phyloP scores from a whole-genome alignment of 805 yeast genomes.

The Cyberlindnera mississippiensis region DNA sequence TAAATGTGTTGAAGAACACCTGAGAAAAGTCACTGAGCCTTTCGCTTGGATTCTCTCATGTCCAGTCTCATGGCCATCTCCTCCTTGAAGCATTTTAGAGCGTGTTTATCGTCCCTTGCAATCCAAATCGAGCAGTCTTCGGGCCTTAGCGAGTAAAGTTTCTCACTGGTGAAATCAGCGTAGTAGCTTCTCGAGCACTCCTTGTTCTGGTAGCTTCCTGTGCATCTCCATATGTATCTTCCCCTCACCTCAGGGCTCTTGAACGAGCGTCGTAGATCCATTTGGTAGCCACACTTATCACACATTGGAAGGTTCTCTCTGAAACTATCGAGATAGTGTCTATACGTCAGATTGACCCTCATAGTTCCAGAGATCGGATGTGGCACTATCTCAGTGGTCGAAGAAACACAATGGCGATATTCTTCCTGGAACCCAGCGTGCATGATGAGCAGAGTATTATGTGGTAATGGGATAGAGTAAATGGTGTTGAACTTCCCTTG shows the following conservation, averaged over 20 bases:
- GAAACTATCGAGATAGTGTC: conserved; percentile 46
- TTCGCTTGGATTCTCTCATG: background rate
- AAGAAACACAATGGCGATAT: conserved; percentile 61
- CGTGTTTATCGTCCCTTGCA: conserved; percentile 37
- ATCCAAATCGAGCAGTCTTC: conserved; percentile 42
- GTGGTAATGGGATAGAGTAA: conserved; percentile 59
- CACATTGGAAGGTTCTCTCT: conserved; percentile 40
- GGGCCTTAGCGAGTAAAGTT: conserved; percentile 32
- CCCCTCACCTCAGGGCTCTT: conserved; percentile 45
- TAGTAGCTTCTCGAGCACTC: conserved; percentile 48
- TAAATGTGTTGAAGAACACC: too few species aligned
- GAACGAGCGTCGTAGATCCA: conserved; percentile 55
- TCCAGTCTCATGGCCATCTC: conserved; percentile 5
- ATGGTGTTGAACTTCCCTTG: conserved; percentile 28
- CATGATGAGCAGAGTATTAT: conserved; percentile 69
- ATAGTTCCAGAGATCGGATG: conserved; percentile 47
- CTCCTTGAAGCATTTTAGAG: conserved; percentile 19
- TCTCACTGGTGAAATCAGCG: conserved; percentile 42
- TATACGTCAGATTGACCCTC: conserved; percentile 62
- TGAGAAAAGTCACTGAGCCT: background rate
- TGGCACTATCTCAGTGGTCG: conserved; percentile 37
- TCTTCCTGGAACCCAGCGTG: conserved; percentile 78
- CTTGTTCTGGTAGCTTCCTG: conserved; percentile 38
- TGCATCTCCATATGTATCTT: conserved; percentile 66
- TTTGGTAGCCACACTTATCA: conserved; percentile 33